A percentile compares a stretch with the other conserved stretches of the same genome.
Conservation (phyloP, 2,329 filamentous ascomycete species). For the Leptographium radiaticola region DNA sequence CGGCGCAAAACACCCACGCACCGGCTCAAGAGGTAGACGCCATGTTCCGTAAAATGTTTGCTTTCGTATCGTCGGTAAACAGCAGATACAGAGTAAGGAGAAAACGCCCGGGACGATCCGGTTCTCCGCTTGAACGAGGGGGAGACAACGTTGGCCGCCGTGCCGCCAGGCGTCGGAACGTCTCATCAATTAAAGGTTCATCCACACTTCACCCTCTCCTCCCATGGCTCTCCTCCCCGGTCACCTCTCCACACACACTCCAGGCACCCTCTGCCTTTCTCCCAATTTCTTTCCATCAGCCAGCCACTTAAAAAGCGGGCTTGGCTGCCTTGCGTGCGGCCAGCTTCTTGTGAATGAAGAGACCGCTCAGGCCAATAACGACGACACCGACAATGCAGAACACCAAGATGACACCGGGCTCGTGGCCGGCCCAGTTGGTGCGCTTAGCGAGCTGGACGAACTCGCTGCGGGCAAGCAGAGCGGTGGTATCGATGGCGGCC, state of each 20-base stretch:
- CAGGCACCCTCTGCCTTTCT: not conserved
- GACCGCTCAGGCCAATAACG: conserved; percentile 30
- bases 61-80: not conserved
- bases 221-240: not conserved
- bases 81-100: not conserved
- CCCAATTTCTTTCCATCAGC: not conserved
- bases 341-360: conserved; percentile 29
- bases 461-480: conserved; percentile 19
- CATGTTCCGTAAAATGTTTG: not conserved
- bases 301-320: conserved; percentile 11
- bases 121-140: not conserved
- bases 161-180: not conserved
- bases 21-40: not conserved
- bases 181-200: conserved; percentile 3
- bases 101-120: not conserved
- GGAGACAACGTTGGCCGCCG: not conserved
- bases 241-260: not conserved
- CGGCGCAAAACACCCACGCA: not conserved
- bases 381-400: conserved; percentile 48
- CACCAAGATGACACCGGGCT: conserved; percentile 49
- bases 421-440: conserved; percentile 43
- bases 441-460: conserved; percentile 34
- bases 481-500: conserved; percentile 18
- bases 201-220: conserved; percentile 1
- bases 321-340: conserved; percentile 17